phyloP scores from a whole-genome alignment of 2,329 filamentous ascomycete species.

The Colletotrichum zoysiae region DNA sequence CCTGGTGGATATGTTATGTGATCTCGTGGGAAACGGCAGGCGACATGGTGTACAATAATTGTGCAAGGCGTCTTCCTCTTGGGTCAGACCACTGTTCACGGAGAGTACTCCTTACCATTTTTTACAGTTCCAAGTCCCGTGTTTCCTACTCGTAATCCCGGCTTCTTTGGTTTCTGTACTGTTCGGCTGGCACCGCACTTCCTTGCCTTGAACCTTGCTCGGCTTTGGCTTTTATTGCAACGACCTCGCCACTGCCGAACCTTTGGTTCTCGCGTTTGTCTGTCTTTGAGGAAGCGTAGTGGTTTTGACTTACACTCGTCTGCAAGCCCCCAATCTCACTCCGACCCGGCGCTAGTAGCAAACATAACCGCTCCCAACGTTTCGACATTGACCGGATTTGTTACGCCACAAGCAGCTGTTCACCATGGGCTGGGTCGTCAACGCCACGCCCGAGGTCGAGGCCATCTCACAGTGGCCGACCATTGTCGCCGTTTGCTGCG shows the following conservation, averaged over 20 bases:
- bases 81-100: neutral
- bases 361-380: neutral
- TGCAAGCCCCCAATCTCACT: neutral
- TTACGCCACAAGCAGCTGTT: neutral
- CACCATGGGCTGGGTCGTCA: slow-evolving; percentile 64
- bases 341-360: neutral
- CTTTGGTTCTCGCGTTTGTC: neutral
- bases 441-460: slow-evolving; percentile 62
- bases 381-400: neutral
- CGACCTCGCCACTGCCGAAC: neutral
- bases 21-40: slow-evolving; percentile 2
- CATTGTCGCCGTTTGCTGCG: slow-evolving; percentile 63
- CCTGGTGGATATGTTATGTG: slow-evolving; percentile 3
- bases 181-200: neutral
- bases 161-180: neutral
- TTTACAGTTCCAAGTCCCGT: neutral
- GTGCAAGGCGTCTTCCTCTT: slow-evolving; percentile 1
- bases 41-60: slow-evolving; percentile 5
- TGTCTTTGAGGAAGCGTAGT: neutral
- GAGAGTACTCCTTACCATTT: neutral
- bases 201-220: neutral
- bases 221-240: neutral
- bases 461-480: slow-evolving; percentile 60
- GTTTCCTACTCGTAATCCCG: slow-evolving; percentile 15
- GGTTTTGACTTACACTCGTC: neutral